Evolutionary conservation across 108 stramenopile genomes (phyloP).

Genomic region (Nitzschia putrida): DNA sequence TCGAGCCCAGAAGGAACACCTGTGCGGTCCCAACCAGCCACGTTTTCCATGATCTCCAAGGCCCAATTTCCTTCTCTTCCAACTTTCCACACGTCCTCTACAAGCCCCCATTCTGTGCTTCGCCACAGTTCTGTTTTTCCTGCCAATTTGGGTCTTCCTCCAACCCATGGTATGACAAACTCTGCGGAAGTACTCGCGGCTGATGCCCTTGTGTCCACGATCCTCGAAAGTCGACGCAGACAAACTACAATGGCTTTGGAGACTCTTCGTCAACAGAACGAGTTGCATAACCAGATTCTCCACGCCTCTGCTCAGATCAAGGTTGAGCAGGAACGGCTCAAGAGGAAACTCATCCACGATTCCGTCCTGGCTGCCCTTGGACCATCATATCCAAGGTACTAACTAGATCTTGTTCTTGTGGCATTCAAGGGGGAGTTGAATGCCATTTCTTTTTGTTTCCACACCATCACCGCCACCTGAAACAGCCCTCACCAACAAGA

Average conservation of each 20-base stretch:
- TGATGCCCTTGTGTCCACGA: neutral
- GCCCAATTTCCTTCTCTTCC: neutral
- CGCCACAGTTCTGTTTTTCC: neutral
- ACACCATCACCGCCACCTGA: too few relatives aligned
- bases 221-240: neutral
- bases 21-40: neutral
- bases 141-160: neutral
- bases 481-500: too few relatives aligned
- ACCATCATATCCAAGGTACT: too few relatives aligned
- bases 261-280: neutral
- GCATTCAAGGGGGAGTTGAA: too few relatives aligned
- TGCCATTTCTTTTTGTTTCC: too few relatives aligned
- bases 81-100: neutral
- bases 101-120: neutral
- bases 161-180: neutral
- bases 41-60: neutral
- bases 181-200: neutral
- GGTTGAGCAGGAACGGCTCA: neutral
- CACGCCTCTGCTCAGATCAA: neutral
- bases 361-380: neutral
- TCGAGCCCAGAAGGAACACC: neutral
- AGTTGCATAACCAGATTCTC: neutral
- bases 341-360: neutral
- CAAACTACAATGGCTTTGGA: neutral
- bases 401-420: too few relatives aligned